These are phyloP conservation scores for Ophiostoma ulmi DNA, from an alignment of 2,329 filamentous ascomycete genomes.

Conservation along the genomic window DNA sequence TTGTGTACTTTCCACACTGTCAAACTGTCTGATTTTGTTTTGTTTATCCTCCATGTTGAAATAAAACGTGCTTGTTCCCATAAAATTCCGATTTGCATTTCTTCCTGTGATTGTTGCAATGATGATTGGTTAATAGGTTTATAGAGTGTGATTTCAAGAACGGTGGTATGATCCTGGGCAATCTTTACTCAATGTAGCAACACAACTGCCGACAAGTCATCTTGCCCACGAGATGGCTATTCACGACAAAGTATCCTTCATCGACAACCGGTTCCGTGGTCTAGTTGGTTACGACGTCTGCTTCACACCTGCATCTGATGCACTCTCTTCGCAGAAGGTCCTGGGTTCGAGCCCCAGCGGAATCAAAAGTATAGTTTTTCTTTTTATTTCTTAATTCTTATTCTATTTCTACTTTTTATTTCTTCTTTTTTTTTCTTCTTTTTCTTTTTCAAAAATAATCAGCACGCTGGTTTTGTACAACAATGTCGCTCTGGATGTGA, in stretches of 20 bases:
- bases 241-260: neutral
- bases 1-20: neutral
- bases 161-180: neutral
- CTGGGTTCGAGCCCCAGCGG: slow-evolving; percentile 8
- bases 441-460: neutral
- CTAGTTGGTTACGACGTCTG: slow-evolving; percentile 9
- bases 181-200: too few relatives aligned
- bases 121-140: too few relatives aligned
- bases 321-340: slow-evolving; percentile 4
- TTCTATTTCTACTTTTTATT: neutral
- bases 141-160: neutral
- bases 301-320: neutral
- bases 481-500: too few relatives aligned
- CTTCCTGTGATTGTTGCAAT: too few relatives aligned
- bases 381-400: neutral
- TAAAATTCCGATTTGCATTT: too few relatives aligned
- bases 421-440: neutral
- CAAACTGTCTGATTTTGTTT: too few relatives aligned
- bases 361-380: neutral
- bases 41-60: too few relatives aligned
- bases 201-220: neutral
- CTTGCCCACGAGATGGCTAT: neutral
- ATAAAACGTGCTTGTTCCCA: too few relatives aligned
- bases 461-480: too few relatives aligned
- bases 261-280: slow-evolving; percentile 7